Evolutionary conservation across 2,329 filamentous ascomycete genomes (phyloP).

Genomic region (Bipolaris bicolor): DNA sequence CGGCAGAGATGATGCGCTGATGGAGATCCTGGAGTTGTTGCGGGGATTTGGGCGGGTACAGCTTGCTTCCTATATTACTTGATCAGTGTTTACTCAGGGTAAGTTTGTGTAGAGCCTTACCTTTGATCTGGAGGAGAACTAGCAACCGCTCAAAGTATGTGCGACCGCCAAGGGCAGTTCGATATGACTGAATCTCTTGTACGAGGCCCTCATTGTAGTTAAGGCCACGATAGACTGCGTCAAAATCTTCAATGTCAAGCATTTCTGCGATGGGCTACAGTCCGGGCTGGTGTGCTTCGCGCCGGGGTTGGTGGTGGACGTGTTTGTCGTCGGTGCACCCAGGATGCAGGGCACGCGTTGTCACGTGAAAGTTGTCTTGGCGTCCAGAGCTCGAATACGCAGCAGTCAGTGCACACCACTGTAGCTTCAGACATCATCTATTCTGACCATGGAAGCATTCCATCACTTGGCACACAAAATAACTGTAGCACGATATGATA

Average conservation of each 20-base stretch:
- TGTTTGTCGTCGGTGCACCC: conserved; percentile 19
- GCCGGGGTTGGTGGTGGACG: conserved; percentile 15
- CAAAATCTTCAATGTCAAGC: conserved; percentile 70
- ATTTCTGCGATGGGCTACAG: conserved; percentile 47
- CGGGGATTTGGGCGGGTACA: conserved; percentile 77
- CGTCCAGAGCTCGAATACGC: neutral
- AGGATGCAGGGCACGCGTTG: conserved; percentile 14
- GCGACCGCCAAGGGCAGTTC: conserved; percentile 70
- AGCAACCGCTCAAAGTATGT: conserved; percentile 83
- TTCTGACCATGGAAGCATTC: no score
- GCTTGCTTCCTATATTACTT: conserved; percentile 58
- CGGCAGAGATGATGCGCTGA: conserved; percentile 69
- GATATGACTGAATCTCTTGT: conserved; percentile 69
- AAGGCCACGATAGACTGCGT: conserved; percentile 65
- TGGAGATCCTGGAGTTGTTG: conserved; percentile 72
- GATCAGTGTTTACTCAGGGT: neutral
- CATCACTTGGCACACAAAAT: no score
- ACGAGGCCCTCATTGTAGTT: conserved; percentile 36
- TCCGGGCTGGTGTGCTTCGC: conserved; percentile 12
- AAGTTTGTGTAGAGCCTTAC: conserved; percentile 52
- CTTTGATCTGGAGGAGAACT: conserved; percentile 71
- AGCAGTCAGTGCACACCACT: no score
- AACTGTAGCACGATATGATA: neutral
- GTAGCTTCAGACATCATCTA: no score
- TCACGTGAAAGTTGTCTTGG: conserved; percentile 19